phyloP scores from a whole-genome alignment of 1,139 yeast genomes.

The Yamadazyma pseudoaaseri region DNA sequence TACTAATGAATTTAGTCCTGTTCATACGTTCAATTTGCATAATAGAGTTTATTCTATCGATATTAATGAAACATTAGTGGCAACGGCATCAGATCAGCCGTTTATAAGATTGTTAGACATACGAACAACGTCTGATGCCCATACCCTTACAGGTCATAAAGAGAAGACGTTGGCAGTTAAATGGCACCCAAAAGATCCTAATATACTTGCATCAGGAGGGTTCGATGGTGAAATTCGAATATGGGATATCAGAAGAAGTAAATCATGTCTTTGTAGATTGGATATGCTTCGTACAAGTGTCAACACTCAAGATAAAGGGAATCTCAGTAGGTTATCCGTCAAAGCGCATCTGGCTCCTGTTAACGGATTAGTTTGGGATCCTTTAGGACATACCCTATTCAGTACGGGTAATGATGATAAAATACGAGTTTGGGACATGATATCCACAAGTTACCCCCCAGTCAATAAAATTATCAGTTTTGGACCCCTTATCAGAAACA shows the following conservation, averaged over 20 bases:
- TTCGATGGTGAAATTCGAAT: constrained; percentile 65
- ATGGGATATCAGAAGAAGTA: constrained; percentile 77
- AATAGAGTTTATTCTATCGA: constrained; percentile 57
- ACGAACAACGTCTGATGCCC: constrained; percentile 67
- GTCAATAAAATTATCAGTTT: constrained; percentile 67
- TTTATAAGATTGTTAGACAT: constrained; percentile 70
- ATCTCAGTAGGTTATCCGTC: constrained; percentile 33
- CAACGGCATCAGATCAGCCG: constrained; percentile 70
- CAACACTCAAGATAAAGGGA: constrained; percentile 18
- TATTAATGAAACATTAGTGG: constrained; percentile 55
- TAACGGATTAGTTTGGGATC: constrained; percentile 73
- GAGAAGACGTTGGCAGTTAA: constrained; percentile 64
- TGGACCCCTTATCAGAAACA: constrained; percentile 76
- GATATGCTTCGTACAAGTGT: constrained; percentile 47
- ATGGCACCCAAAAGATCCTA: constrained; percentile 72
- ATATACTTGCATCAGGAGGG: constrained; percentile 73
- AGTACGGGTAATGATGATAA: constrained; percentile 78
- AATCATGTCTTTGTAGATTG: constrained; percentile 60
- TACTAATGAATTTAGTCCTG: constrained; percentile 60
- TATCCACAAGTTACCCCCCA: constrained; percentile 43
- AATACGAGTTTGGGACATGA: constrained; percentile 71
- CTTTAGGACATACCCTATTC: constrained; percentile 55
- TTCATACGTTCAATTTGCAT: constrained; percentile 59
- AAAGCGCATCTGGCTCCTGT: constrained; percentile 76
- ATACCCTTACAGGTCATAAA: constrained; percentile 63